Conservation (phyloP, 768 basidiomycete genomes). For the Lentinus tigrinus region DNA sequence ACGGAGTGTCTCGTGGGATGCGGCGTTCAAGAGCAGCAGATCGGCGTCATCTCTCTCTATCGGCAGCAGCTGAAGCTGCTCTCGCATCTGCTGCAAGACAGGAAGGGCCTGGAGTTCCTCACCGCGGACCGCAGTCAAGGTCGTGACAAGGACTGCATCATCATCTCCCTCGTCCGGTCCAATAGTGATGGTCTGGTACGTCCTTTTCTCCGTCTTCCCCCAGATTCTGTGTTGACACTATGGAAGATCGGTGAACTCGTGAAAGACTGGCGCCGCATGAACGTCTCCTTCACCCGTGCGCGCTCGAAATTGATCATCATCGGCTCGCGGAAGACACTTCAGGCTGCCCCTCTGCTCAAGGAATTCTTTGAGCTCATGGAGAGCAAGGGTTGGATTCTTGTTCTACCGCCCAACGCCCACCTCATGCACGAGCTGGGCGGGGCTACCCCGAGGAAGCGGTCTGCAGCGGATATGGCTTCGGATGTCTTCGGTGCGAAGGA, state of each 20-base stretch:
- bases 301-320: conserved; percentile 88
- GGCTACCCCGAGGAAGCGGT: conserved; percentile 29
- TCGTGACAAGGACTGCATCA: conserved; percentile 91
- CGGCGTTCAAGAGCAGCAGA: conserved; percentile 67
- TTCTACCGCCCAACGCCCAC: conserved; percentile 55
- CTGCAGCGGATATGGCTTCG: conserved; percentile 23
- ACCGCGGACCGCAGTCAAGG: conserved; percentile 96
- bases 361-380: conserved; percentile 83
- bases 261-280: conserved; percentile 95
- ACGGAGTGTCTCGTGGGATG: conserved; percentile 60
- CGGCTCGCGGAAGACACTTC: conserved; percentile 80
- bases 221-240: background rate
- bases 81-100: conserved; percentile 55
- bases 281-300: conserved; percentile 95
- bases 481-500: conserved; percentile 2
- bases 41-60: conserved; percentile 90
- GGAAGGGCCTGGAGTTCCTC: conserved; percentile 71
- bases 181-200: conserved; percentile 76
- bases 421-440: conserved; percentile 40
- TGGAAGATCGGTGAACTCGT: conserved; percentile 85
- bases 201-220: conserved; percentile 3
- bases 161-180: conserved; percentile 90
- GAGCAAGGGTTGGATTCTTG: conserved; percentile 65
- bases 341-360: conserved; percentile 54
- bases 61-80: conserved; percentile 94